Conservation (phyloP, 768 basidiomycete species). For the Rhodotorula graminis region DNA sequence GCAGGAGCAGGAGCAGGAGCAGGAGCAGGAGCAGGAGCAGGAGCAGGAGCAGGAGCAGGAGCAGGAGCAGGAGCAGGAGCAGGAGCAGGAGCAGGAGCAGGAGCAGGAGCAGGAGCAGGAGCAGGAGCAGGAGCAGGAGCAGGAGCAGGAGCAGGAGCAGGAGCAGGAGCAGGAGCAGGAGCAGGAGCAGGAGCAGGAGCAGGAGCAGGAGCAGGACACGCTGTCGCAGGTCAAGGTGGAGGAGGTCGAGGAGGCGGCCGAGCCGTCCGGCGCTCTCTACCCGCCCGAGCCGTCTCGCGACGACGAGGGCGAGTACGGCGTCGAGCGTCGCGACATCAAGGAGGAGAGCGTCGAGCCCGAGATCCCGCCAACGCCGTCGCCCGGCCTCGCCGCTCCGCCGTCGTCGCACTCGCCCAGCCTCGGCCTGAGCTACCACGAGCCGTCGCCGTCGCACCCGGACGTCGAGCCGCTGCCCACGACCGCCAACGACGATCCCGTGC, state of each 20-base stretch:
- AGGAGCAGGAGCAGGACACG: background rate
- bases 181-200: no score
- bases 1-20: background rate
- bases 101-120: no score
- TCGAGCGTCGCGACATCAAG: background rate
- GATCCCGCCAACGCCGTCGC: background rate
- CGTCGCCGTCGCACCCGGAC: background rate
- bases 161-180: no score
- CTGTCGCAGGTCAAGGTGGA: background rate
- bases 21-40: no score
- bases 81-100: no score
- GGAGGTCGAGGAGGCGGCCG: background rate
- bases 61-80: no score
- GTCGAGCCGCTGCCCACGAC: background rate
- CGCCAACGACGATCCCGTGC: background rate
- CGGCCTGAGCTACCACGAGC: background rate
- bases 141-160: no score
- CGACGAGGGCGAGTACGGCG: background rate
- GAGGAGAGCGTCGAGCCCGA: conserved; percentile 10
- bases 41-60: no score
- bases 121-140: no score
- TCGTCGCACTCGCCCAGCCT: background rate
- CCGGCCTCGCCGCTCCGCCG: background rate
- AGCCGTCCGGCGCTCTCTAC: background rate
- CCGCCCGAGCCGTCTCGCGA: no score